Evolutionary conservation across 129 eudicot genomes (phyloP), one percentile per base, ranked within the genome.

Genomic region (Artemisia argyi): DNA sequence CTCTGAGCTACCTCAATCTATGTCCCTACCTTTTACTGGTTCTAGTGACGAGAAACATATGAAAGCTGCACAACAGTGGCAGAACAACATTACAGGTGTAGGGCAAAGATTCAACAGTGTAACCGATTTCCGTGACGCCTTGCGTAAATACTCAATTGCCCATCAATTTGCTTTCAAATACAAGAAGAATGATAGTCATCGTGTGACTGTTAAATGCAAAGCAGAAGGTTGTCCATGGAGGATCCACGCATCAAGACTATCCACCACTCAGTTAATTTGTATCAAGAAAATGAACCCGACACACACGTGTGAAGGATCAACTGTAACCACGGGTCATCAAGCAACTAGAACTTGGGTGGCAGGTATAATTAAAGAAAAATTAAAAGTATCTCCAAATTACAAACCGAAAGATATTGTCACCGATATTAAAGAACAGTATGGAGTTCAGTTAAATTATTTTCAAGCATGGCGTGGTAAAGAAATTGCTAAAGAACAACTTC

Each of bases 391-490:
- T 42, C 98, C 98, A 7, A 85, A 85, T 72, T 93, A 93, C 74
- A 93, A 93, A 84, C 98, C 98, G 2, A 93, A 88, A 81, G 98
- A 93, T 80, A 93, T 93, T 13, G 97, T 93, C 14, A 79, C 80
- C 44, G 98, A 93, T 78, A 93, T 93, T 54, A 89, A 93, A 59
- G 78, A 87, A 68, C 96, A 90, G 76, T 90, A 84, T 18, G 98
- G 98, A 12, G 83, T 93, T 75, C 92, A 93, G 56, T 72, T 93
- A 42, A 93, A 90, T 79, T 93, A 93, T 75, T 93, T 89, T 71
- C 98, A 93, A 83, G 98, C 98, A 7, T 93, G 98, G 98, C 85
- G 98, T 13, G 98, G 98, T 12, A 93, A 93, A 84, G 98, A 93
- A 75, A 84, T 93, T 62, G 98, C 98, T 11, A 93, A 84, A 75